A percentile compares a stretch with the other conserved stretches of the same genome.
These are phyloP conservation scores for Salmacisia buchloeana DNA, from an alignment of 1,284 basidiomycete genomes.

Conservation along the genomic window DNA sequence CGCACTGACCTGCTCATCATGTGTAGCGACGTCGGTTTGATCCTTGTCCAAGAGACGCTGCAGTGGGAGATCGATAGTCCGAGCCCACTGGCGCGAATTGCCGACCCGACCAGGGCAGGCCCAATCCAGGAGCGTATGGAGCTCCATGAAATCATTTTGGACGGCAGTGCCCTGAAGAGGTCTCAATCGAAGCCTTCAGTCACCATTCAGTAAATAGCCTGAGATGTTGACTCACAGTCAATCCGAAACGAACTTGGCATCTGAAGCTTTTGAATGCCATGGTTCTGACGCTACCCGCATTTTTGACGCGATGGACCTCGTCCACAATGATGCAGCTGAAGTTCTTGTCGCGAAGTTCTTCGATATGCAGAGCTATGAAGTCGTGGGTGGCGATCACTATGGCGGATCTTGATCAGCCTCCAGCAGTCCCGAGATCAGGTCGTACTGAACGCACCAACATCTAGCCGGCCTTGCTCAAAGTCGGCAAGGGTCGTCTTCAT, in stretches of 20 bases:
- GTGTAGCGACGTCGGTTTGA: background rate
- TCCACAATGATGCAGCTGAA: conserved; percentile 60
- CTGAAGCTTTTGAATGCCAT: conserved; percentile 62
- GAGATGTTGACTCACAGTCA: conserved; percentile 69
- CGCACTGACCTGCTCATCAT: conserved; percentile 1
- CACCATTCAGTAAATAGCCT: conserved; percentile 19
- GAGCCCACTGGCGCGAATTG: conserved; percentile 64
- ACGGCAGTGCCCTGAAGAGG: conserved; percentile 5
- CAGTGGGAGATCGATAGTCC: conserved; percentile 58
- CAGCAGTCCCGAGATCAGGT: background rate
- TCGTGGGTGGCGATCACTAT: conserved; percentile 22
- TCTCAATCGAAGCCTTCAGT: conserved; percentile 24
- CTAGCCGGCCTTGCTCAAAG: conserved; percentile 68
- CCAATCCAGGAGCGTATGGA: conserved; percentile 63
- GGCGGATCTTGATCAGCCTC: background rate
- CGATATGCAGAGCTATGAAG: conserved; percentile 56
- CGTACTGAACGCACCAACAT: conserved; percentile 50
- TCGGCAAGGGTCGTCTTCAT: conserved; percentile 58
- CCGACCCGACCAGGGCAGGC: conserved; percentile 68
- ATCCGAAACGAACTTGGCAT: conserved; percentile 65
- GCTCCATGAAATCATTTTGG: background rate
- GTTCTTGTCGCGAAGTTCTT: conserved; percentile 59
- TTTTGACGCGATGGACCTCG: conserved; percentile 76
- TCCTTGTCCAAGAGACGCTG: background rate
- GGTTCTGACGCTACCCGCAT: conserved; percentile 60